Evolutionary conservation across 768 basidiomycete species (phyloP).

Genomic region (Auricularia heimuer): DNA sequence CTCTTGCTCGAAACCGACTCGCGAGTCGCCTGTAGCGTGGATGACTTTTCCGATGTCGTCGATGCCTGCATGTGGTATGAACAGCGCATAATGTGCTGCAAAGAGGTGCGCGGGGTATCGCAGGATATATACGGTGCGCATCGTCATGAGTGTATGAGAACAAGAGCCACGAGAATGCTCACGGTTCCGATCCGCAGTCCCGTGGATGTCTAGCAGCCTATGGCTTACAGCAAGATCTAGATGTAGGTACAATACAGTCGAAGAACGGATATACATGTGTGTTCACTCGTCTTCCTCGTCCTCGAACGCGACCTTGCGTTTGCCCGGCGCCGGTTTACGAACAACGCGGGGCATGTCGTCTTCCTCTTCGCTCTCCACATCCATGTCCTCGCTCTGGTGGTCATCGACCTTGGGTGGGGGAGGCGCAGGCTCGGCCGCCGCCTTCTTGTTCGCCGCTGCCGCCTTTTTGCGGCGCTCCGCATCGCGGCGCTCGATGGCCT

Average conservation of each 20-base stretch:
- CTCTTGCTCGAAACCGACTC: background rate
- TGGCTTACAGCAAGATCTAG: no score
- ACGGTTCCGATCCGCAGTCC: no score
- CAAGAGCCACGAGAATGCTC: background rate
- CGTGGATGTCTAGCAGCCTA: no score
- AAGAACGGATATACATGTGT: background rate
- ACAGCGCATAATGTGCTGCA: background rate
- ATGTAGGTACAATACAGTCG: background rate
- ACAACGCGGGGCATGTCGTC: constrained; percentile 31
- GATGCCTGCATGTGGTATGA: background rate
- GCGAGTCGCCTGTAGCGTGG: background rate
- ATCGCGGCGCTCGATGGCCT: constrained; percentile 37
- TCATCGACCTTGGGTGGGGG: constrained; percentile 11
- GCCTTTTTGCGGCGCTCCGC: constrained; percentile 14
- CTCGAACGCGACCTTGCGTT: constrained; percentile 44
- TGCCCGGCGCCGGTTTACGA: constrained; percentile 11
- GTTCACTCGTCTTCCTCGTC: constrained; percentile 56
- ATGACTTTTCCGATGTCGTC: background rate
- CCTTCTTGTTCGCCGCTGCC: constrained; percentile 20
- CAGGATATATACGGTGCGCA: background rate
- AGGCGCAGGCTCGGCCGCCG: constrained; percentile 12
- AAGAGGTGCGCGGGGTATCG: background rate
- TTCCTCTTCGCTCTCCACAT: constrained; percentile 62
- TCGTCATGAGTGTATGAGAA: background rate
- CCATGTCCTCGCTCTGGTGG: constrained; percentile 42